Percentiles rank a stretch among this genome's conserved stretches.
Conservation (phyloP, 768 basidiomycete species). For the Bullera alba region DNA sequence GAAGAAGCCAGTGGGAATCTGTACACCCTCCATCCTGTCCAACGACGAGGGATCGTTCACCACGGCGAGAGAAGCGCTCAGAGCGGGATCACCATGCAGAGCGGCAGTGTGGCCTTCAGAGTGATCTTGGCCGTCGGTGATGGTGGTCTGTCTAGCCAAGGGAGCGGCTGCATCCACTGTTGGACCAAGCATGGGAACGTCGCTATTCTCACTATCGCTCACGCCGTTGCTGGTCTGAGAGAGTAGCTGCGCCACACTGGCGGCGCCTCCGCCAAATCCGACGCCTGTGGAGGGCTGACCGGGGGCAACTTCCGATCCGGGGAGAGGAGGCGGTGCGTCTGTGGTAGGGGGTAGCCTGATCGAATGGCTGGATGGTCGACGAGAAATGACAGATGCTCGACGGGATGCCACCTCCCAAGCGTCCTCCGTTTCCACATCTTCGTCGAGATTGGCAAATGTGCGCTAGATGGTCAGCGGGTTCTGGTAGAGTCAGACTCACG, state of each 20-base stretch:
- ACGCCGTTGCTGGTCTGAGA: background rate
- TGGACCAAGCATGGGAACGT: too few relatives aligned
- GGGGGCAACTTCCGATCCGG: background rate
- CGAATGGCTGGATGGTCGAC: constrained; percentile 25
- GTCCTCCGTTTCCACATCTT: constrained; percentile 76
- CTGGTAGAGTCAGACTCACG: constrained; percentile 25
- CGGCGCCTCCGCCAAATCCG: constrained; percentile 5
- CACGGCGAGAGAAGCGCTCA: background rate
- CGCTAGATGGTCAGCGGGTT: constrained; percentile 46
- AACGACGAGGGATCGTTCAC: constrained; percentile 1
- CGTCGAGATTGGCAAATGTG: constrained; percentile 89
- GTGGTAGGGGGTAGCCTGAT: constrained; percentile 11
- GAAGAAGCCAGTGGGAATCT: background rate
- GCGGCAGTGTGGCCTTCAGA: background rate
- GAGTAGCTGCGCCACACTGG: constrained; percentile 18
- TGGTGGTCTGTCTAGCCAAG: constrained; percentile 11
- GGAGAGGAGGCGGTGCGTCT: constrained; percentile 1
- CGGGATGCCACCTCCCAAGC: constrained; percentile 43
- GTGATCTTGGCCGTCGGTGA: constrained; percentile 3
- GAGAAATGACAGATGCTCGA: constrained; percentile 30
- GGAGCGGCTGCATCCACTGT: constrained; percentile 6
- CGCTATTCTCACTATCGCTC: constrained; percentile 3
- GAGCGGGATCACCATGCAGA: constrained; percentile 1
- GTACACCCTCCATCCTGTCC: background rate
- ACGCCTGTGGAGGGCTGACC: constrained; percentile 13